Evolutionary conservation across 108 stramenopile genomes (phyloP).

Genomic region (Parmales sp.): DNA sequence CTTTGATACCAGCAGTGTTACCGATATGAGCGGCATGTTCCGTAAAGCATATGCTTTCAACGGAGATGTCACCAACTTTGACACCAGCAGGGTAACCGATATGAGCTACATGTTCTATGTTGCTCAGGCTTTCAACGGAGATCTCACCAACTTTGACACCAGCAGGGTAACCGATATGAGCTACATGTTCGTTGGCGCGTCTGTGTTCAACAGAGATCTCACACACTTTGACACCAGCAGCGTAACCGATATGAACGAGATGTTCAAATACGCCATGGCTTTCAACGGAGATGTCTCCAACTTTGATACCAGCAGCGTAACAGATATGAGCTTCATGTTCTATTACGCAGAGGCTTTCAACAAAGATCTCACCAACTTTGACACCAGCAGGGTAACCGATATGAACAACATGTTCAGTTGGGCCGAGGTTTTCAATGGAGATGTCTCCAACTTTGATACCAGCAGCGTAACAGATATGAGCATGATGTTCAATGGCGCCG

Average conservation of each 20-base stretch:
- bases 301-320: not conserved
- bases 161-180: not conserved
- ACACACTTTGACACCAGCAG: not conserved
- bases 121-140: not conserved
- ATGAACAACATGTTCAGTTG: not conserved
- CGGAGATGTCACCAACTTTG: not conserved
- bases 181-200: conserved; percentile 6
- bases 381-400: not conserved
- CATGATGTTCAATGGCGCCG: not conserved
- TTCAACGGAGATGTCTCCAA: conserved; percentile 1
- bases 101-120: conserved; percentile 1
- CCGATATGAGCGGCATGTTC: not conserved
- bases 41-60: not conserved
- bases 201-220: not conserved
- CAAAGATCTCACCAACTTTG: not conserved
- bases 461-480: not conserved
- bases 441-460: not conserved
- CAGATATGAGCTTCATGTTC: not conserved
- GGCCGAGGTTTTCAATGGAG: not conserved
- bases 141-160: not conserved
- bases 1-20: not conserved
- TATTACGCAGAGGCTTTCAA: not conserved
- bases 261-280: not conserved
- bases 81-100: not conserved
- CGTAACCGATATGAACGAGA: not conserved